Evolutionary conservation across 345 rosid species (phyloP), one percentile per base, ranked within the genome.

Genomic region (Litchi chinensis): DNA sequence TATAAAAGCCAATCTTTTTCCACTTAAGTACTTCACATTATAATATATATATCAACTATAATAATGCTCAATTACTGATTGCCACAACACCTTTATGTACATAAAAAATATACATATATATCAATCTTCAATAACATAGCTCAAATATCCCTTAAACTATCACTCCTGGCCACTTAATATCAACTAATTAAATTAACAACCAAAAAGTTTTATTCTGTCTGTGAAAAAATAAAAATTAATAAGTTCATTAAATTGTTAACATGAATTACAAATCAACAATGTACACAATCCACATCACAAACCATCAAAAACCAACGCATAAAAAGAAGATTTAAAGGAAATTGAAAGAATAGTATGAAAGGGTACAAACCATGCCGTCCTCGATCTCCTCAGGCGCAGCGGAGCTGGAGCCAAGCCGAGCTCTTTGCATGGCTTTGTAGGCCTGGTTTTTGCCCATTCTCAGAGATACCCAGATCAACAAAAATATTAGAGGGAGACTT

Each of bases 301-400:
- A n/a, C 28, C 65, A 46, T 11, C 8, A 18, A 32, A 56, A 32
- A 54, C 59, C 7, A 32, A 68, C 8, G 15, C 24, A 16, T 4
- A 67, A n/a, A 0, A 24, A 77, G 24, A 69, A 46, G 59, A 21
- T 40, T 1, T 12, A 26, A 11, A 32, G 48, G 22, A 18, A 24
- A 28, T 28, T 63, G 2, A 41, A 39, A 46, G n/a, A 16, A 18
- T 54, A 71, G 91, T 88, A 88, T 83, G 98, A 79, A 95, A 93
- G 82, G 97, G 95, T 85, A 94, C 98, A 86, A 88, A 97, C 99
- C 99, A 97, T 90, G 91, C 99, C 99, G 56, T 97, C 99, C 43
- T 94, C 98, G 85, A 94, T 83, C 87, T 91, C 98, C 1, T 94
- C 98, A 11, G 98, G 95, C 28, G 83, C 94, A 2, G 88, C 98